Evolutionary conservation across 768 basidiomycete genomes (phyloP), one percentile per base, ranked within the genome.

Genomic region (Suillus luteus): DNA sequence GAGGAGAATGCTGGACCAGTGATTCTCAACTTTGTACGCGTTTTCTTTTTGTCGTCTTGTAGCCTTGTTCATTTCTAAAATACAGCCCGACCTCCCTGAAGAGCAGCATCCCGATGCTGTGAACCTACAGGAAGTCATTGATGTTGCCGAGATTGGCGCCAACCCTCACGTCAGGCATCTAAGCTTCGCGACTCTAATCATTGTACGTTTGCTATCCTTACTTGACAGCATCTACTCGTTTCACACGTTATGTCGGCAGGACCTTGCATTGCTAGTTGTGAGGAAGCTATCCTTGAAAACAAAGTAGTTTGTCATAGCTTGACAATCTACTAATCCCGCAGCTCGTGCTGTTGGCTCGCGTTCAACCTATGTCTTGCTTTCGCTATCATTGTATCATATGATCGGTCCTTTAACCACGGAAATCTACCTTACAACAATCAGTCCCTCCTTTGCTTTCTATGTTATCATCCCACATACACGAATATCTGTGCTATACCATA

Each of bases 181-280:
- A 12, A 64, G 31, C 60, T 27, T 64, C 3, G 11, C 49, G 2
- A 62, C 22, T 38, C 14, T 64, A 7, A 41, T 62, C 35, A 41
- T 62, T 6, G 63, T 64, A 61, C 17, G 63, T 62, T 27, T 11
- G 19, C 10, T 59, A 27, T 9, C 7, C 51, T 35, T 19, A 14
- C 24, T 58, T 35, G 59, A 48, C 31, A n/a, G 14, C 10, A 6
- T 7, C 14, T 27, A 10, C 52, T 38, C 19, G 15, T 7, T 54
- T 43, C 35, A 59, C 19, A 19, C 12, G 51, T 35, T 6, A 31
- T 31, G 31, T 55, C 49, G n/a, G 24, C 55, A 58, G 55, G 38
- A 58, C 10, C 15, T 58, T 12, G 38, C 38, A 3, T 11, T 17
- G 5, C 22, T 58, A 11, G 10, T 41, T 17, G 24, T 38, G 24